These are phyloP conservation scores for Stephanodiscus triporus DNA, from an alignment of 108 stramenopile genomes.

Conservation along the genomic window DNA sequence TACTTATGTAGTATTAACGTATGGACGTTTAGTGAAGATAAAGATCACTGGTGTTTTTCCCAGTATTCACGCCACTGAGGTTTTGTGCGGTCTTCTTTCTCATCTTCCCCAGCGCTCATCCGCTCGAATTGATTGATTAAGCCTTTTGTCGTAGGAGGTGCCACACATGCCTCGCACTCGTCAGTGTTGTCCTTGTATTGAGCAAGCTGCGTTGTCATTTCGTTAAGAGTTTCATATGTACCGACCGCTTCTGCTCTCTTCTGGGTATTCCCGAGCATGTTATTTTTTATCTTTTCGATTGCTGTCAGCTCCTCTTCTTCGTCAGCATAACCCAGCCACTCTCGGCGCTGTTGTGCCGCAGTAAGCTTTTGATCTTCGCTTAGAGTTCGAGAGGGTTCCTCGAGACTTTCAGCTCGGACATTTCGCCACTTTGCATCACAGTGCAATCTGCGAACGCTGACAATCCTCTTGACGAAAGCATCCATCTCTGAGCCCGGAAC, in stretches of 20 bases:
- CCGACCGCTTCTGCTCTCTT: slow-evolving; percentile 42
- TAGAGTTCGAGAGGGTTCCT: slow-evolving; percentile 32
- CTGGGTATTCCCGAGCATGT: slow-evolving; percentile 14
- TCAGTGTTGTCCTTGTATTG: slow-evolving; percentile 6
- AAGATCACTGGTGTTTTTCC: too few species aligned
- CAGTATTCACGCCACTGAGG: slow-evolving; percentile 47
- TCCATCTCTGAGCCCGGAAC: slow-evolving; percentile 52
- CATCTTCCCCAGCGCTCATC: slow-evolving; percentile 2
- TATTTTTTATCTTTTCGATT: slow-evolving; percentile 50
- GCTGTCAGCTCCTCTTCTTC: slow-evolving; percentile 62
- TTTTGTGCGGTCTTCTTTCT: slow-evolving; percentile 7
- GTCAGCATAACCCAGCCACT: slow-evolving; percentile 71
- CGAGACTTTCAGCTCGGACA: slow-evolving; percentile 78
- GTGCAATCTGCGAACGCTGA: slow-evolving; percentile 66
- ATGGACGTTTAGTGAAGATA: too few species aligned
- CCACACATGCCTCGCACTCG: slow-evolving; percentile 14
- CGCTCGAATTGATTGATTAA: slow-evolving; percentile 17
- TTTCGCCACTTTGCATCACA: slow-evolving; percentile 78
- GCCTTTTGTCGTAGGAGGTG: slow-evolving; percentile 15
- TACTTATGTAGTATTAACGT: too few species aligned
- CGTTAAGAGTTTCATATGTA: slow-evolving; percentile 39
- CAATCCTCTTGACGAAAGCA: slow-evolving; percentile 62
- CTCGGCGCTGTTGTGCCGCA: slow-evolving; percentile 59
- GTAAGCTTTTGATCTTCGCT: slow-evolving; percentile 40
- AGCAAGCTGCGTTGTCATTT: slow-evolving; percentile 2